These are phyloP conservation scores for Globisporangium splendens DNA, from an alignment of 352 stramenopile species.

Conservation along the genomic window DNA sequence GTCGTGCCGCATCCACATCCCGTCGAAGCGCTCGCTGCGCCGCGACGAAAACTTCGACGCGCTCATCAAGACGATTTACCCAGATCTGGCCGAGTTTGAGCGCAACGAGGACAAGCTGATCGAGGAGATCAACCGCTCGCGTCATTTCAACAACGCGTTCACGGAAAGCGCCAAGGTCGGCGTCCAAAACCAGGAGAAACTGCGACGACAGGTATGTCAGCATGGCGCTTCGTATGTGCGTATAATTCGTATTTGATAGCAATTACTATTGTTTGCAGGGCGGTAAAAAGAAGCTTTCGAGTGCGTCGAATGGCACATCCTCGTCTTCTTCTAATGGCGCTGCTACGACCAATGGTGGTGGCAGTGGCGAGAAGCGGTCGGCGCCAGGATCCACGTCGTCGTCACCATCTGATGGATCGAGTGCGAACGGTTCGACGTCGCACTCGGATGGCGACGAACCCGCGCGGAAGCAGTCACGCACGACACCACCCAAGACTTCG, in stretches of 20 bases:
- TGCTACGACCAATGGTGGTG: background rate
- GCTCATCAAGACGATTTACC: slow-evolving; percentile 84
- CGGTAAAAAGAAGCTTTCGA: slow-evolving; percentile 13
- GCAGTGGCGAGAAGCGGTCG: background rate
- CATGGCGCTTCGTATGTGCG: too few species aligned
- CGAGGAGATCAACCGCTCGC: slow-evolving; percentile 66
- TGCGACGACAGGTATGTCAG: slow-evolving; percentile 45
- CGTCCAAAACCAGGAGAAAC: slow-evolving; percentile 59
- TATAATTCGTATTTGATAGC: background rate
- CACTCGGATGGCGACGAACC: slow-evolving; percentile 3
- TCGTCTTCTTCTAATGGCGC: background rate
- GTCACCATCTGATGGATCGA: background rate
- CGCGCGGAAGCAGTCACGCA: slow-evolving; percentile 4
- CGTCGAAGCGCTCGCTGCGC: slow-evolving; percentile 79
- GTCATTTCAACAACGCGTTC: slow-evolving; percentile 82
- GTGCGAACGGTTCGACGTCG: slow-evolving; percentile 9
- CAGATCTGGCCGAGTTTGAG: slow-evolving; percentile 77
- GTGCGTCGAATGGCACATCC: background rate
- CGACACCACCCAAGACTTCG: background rate
- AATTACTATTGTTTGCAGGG: background rate
- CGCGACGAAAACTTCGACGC: slow-evolving; percentile 84
- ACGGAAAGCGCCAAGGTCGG: slow-evolving; percentile 73
- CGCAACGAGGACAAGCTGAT: slow-evolving; percentile 80
- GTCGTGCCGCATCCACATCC: slow-evolving; percentile 88
- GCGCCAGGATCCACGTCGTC: background rate